Percentiles rank a stretch among this genome's conserved stretches.
phyloP scores from a whole-genome alignment of 345 rosid genomes.

The Psidium guajava region DNA sequence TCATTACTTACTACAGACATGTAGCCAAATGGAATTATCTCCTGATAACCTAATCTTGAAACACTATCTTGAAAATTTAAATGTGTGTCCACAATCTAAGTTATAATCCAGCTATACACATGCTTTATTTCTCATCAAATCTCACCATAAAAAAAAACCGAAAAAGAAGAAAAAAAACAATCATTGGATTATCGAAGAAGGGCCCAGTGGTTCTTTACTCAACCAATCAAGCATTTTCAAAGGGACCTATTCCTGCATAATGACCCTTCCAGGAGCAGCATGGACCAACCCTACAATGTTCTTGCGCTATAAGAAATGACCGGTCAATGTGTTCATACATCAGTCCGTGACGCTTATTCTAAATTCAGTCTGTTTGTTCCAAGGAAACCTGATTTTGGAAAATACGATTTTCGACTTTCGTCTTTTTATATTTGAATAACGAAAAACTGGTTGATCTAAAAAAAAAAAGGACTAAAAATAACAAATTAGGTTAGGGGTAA shows the following conservation, averaged over 20 bases:
- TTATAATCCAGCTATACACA: background rate
- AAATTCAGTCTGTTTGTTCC: background rate
- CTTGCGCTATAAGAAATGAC: background rate
- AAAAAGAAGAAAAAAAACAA: background rate
- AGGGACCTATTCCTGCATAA: background rate
- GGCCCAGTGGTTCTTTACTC: background rate
- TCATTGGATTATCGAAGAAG: background rate
- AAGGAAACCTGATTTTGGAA: background rate
- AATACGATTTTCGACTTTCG: background rate
- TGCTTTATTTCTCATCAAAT: background rate
- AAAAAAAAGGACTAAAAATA: background rate
- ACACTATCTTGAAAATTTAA: background rate
- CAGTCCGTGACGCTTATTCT: background rate
- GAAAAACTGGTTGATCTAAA: rapidly evolving
- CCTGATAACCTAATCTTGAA: background rate
- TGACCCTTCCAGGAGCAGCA: background rate
- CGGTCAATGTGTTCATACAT: background rate
- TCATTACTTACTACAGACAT: background rate
- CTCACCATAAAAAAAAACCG: background rate
- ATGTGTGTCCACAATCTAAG: background rate
- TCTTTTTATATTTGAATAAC: rapidly evolving
- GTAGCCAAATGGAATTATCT: background rate
- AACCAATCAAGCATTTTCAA: background rate
- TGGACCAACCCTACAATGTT: background rate
- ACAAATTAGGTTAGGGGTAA: background rate